These are phyloP conservation scores for Ceratobasidium papillatum DNA, from an alignment of 1,284 basidiomycete species.

Conservation along the genomic window DNA sequence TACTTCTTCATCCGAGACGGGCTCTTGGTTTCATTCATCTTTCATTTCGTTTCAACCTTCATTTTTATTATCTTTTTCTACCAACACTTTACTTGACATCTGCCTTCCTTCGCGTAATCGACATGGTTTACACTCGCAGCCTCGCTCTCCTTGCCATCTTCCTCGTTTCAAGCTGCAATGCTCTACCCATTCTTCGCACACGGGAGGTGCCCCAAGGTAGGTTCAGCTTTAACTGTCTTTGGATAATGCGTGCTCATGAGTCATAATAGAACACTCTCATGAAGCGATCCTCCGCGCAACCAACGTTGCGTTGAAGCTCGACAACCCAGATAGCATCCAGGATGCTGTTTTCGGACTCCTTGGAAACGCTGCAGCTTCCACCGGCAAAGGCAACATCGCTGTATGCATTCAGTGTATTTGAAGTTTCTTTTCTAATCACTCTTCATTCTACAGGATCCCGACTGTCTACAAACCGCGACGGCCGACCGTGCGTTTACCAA, in stretches of 20 bases:
- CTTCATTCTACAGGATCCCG: constrained; percentile 57
- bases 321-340: constrained; percentile 68
- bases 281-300: constrained; percentile 64
- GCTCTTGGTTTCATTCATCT: constrained; percentile 59
- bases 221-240: constrained; percentile 22
- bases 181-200: constrained; percentile 53
- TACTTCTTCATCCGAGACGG: constrained; percentile 60
- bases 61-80: constrained; percentile 16
- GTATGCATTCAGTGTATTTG: constrained; percentile 49
- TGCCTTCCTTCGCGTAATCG: constrained; percentile 22
- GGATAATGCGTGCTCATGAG: neutral
- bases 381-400: constrained; percentile 63
- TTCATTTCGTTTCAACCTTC: constrained; percentile 45
- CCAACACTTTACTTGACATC: constrained; percentile 35
- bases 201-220: constrained; percentile 74
- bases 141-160: constrained; percentile 50
- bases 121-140: constrained; percentile 31
- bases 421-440: neutral
- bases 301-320: constrained; percentile 57
- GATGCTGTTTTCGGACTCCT: constrained; percentile 74
- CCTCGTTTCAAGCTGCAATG: constrained; percentile 41
- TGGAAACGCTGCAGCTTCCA: constrained; percentile 67
- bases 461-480: constrained; percentile 66
- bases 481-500: constrained; percentile 66
- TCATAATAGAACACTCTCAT: constrained; percentile 68